These are phyloP conservation scores for Epichloe sibirici DNA, from an alignment of 2,329 filamentous ascomycete species.

Conservation along the genomic window DNA sequence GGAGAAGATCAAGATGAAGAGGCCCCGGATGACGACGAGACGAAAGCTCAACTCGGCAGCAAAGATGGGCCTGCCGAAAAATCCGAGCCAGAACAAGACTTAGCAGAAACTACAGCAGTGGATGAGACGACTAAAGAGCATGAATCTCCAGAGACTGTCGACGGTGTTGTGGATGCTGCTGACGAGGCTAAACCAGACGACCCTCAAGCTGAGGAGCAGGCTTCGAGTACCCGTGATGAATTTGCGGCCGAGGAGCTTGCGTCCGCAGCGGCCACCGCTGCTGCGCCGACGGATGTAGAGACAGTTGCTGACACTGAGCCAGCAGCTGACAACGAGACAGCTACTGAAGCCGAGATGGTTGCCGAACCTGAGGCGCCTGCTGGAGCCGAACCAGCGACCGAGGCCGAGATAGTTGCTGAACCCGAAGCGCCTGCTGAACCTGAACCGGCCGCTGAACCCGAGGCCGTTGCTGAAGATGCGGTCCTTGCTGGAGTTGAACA, in stretches of 20 bases:
- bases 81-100: slow-evolving; percentile 1
- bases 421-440: background rate
- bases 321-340: background rate
- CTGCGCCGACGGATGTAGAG: background rate
- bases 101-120: background rate
- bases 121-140: background rate
- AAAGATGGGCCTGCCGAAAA: background rate
- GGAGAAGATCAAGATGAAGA: slow-evolving; percentile 3
- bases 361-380: background rate
- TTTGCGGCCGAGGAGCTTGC: background rate
- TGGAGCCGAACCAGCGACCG: background rate
- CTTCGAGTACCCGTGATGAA: no score
- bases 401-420: background rate
- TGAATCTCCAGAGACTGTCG: background rate
- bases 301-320: background rate
- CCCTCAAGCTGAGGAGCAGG: background rate
- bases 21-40: background rate
- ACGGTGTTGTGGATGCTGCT: background rate
- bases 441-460: background rate
- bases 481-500: background rate
- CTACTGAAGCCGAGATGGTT: background rate
- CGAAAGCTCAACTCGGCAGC: background rate
- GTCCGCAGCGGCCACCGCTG: background rate
- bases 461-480: background rate
- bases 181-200: background rate